Conservation (phyloP, 352 stramenopile genomes). For the Blastocystis sp. region DNA sequence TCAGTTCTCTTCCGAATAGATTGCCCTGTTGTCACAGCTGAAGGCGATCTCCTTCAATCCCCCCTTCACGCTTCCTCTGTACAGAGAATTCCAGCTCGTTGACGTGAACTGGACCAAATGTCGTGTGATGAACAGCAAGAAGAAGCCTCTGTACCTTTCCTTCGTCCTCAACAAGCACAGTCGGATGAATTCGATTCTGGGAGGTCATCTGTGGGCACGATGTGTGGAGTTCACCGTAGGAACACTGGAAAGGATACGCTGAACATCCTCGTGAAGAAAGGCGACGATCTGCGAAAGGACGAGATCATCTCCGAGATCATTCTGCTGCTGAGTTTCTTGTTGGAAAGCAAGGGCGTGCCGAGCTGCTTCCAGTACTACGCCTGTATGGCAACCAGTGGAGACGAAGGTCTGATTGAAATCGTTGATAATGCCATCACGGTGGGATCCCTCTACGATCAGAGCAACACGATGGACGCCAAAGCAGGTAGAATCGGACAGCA, state of each 20-base stretch:
- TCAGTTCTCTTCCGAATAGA: constrained; percentile 59
- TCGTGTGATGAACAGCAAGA: constrained; percentile 82
- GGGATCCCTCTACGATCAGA: constrained; percentile 73
- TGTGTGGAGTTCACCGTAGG: background rate
- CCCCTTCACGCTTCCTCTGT: constrained; percentile 76
- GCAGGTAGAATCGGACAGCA: background rate
- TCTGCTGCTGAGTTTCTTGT: constrained; percentile 78
- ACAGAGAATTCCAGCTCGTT: constrained; percentile 71
- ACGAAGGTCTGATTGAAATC: constrained; percentile 69
- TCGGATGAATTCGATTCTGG: constrained; percentile 22
- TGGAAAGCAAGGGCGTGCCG: constrained; percentile 68
- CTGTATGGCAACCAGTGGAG: constrained; percentile 12
- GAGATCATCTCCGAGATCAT: constrained; percentile 80
- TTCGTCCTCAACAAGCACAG: constrained; percentile 69
- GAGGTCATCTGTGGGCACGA: background rate
- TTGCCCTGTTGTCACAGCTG: constrained; percentile 66
- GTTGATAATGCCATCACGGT: constrained; percentile 77
- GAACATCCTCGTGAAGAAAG: constrained; percentile 78
- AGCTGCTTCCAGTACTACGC: constrained; percentile 39
- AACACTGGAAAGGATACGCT: constrained; percentile 57
- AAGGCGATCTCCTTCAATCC: constrained; percentile 66
- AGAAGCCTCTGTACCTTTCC: constrained; percentile 75
- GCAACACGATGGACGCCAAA: constrained; percentile 64
- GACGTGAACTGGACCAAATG: constrained; percentile 71
- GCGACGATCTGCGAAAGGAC: constrained; percentile 81